These are phyloP conservation scores for Malus hybrid DNA, from an alignment of 331 rosid genomes.

Conservation along the genomic window DNA sequence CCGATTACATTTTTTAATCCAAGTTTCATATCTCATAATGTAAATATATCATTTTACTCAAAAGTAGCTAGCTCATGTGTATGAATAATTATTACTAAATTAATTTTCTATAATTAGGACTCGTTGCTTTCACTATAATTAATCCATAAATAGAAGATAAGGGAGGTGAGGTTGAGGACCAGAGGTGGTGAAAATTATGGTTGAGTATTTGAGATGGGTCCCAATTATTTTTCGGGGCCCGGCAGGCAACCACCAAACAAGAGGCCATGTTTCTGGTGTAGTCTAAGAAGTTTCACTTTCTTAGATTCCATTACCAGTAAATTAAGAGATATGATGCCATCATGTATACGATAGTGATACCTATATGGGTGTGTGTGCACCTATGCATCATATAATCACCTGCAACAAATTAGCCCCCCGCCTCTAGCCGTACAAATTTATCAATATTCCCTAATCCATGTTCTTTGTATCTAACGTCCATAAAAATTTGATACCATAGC, in stretches of 20 bases:
- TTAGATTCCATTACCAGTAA: constrained; percentile 28
- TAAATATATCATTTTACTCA: too few species aligned
- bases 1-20: too few species aligned
- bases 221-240: constrained; percentile 26
- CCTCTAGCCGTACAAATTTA: neutral
- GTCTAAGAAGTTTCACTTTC: constrained; percentile 6
- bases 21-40: too few species aligned
- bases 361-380: too few species aligned
- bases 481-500: neutral
- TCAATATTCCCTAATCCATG: neutral
- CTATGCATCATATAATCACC: neutral
- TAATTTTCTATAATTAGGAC: neutral
- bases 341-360: neutral
- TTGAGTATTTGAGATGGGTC: constrained; percentile 16
- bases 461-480: neutral
- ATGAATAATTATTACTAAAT: neutral
- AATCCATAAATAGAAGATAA: constrained; percentile 2
- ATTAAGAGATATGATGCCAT: constrained; percentile 13
- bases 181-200: constrained; percentile 36
- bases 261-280: constrained; percentile 37
- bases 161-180: neutral
- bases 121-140: constrained; percentile 13
- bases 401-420: neutral
- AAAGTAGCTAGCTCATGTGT: too few species aligned
- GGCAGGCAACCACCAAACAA: constrained; percentile 62